A percentile compares a stretch with the other conserved stretches of the same genome.
These are phyloP conservation scores for Gossypium australe DNA, from an alignment of 345 rosid genomes.

Conservation along the genomic window DNA sequence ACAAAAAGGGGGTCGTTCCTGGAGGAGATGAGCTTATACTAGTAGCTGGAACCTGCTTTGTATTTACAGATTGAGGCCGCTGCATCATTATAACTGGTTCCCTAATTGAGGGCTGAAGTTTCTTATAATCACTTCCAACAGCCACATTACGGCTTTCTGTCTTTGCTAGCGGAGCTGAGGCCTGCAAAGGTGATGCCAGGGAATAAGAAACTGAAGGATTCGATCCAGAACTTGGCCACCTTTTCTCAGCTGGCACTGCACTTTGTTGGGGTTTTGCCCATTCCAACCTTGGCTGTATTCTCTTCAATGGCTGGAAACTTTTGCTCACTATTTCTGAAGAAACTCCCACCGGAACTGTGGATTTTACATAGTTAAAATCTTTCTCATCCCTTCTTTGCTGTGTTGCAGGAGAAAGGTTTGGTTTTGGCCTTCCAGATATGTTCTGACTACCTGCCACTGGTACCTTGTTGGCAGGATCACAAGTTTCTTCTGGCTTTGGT, in stretches of 20 bases:
- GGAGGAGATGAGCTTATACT: slow-evolving; percentile 49
- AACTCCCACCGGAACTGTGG: slow-evolving; percentile 27
- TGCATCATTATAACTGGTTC: slow-evolving; percentile 71
- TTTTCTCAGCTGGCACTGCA: slow-evolving; percentile 43
- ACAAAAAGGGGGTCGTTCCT: slow-evolving; percentile 20
- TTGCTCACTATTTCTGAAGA: slow-evolving; percentile 34
- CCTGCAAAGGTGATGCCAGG: slow-evolving; percentile 53
- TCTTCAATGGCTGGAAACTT: slow-evolving; percentile 50
- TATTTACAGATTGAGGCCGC: slow-evolving; percentile 53
- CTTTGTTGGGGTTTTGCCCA: slow-evolving; percentile 61
- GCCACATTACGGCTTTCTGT: slow-evolving; percentile 42
- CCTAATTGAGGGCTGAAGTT: slow-evolving; percentile 41
- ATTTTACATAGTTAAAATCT: slow-evolving; percentile 53
- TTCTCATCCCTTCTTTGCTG: slow-evolving; percentile 61
- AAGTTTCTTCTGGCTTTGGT: slow-evolving; percentile 53
- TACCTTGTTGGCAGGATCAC: slow-evolving; percentile 44
- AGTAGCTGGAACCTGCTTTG: slow-evolving; percentile 43
- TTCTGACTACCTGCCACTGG: slow-evolving; percentile 33
- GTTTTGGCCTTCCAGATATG: slow-evolving; percentile 31
- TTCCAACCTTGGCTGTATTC: slow-evolving; percentile 50
- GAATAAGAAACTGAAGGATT: slow-evolving; percentile 45
- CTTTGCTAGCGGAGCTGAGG: slow-evolving; percentile 41
- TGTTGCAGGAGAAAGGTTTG: slow-evolving; percentile 19
- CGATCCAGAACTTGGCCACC: slow-evolving; percentile 47
- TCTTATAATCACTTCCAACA: slow-evolving; percentile 50